phyloP scores from a whole-genome alignment of 306 rosid genomes.

The Sechiopsis laciniata region DNA sequence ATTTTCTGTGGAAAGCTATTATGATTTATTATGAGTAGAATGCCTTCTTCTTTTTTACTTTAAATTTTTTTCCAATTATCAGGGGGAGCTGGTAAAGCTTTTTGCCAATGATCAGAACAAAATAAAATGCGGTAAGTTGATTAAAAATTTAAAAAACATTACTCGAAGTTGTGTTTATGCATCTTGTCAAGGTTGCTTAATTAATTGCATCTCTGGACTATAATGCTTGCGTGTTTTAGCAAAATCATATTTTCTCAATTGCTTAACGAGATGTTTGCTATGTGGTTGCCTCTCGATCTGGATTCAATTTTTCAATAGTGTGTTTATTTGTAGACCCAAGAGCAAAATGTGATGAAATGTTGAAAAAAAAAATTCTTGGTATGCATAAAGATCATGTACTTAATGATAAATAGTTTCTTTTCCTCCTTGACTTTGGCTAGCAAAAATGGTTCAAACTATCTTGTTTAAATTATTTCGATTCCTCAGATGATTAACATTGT shows the following conservation, averaged over 20 bases:
- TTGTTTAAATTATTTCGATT: background rate
- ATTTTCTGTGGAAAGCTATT: background rate
- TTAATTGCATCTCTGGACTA: slow-evolving; percentile 11
- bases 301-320: background rate
- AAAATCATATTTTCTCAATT: slow-evolving; percentile 1
- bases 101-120: slow-evolving; percentile 89
- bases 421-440: background rate
- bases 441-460: background rate
- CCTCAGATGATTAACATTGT: background rate
- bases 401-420: background rate
- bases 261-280: background rate
- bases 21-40: slow-evolving; percentile 3
- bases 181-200: slow-evolving; percentile 2
- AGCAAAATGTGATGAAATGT: background rate
- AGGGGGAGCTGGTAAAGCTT: slow-evolving; percentile 87
- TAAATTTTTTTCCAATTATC: slow-evolving; percentile 26
- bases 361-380: background rate
- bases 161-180: background rate
- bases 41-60: background rate
- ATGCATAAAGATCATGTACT: background rate
- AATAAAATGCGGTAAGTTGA: slow-evolving; percentile 78
- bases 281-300: background rate
- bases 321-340: too few relatives aligned
- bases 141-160: background rate
- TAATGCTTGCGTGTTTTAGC: background rate